These are phyloP conservation scores for Daedaleopsis sinensis DNA, from an alignment of 768 basidiomycete species.

Conservation along the genomic window DNA sequence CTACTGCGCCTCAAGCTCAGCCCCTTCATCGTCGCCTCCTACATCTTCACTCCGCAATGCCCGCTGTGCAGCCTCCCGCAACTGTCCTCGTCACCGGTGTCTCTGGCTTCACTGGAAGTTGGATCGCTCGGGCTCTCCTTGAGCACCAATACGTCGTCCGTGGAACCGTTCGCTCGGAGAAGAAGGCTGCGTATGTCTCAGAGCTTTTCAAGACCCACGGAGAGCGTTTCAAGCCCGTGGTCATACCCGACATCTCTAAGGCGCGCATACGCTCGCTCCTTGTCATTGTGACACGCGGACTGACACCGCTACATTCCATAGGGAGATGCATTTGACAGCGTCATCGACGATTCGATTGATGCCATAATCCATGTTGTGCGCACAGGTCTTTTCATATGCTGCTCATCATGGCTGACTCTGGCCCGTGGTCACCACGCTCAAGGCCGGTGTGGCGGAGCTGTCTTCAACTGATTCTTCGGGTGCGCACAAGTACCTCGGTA, in stretches of 20 bases:
- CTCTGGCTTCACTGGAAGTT: constrained; percentile 29
- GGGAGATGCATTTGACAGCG: constrained; percentile 76
- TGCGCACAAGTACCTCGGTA: background rate
- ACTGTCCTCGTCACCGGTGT: constrained; percentile 29
- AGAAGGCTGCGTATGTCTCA: constrained; percentile 45
- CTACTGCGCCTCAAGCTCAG: too few relatives aligned
- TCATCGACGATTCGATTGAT: constrained; percentile 50
- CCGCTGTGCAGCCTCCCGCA: constrained; percentile 23
- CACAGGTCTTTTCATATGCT: constrained; percentile 33
- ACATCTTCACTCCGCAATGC: too few relatives aligned
- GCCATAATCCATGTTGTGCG: constrained; percentile 62
- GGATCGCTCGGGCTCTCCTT: constrained; percentile 37
- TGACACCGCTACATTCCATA: constrained; percentile 23
- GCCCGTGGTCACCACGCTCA: constrained; percentile 80
- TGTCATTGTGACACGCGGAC: background rate
- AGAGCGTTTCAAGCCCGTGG: constrained; percentile 41
- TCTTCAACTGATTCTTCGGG: constrained; percentile 33
- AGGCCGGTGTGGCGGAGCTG: constrained; percentile 68
- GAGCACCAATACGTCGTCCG: constrained; percentile 41
- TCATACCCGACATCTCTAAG: constrained; percentile 51
- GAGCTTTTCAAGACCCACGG: constrained; percentile 39
- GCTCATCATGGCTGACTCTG: too few relatives aligned
- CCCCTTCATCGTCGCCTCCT: too few relatives aligned
- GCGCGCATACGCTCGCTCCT: constrained; percentile 24
- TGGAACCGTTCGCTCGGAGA: constrained; percentile 44